A percentile compares a stretch with the other conserved stretches of the same genome.
phyloP scores from a whole-genome alignment of 805 yeast species.

The Metschnikowia baotianmanensis region DNA sequence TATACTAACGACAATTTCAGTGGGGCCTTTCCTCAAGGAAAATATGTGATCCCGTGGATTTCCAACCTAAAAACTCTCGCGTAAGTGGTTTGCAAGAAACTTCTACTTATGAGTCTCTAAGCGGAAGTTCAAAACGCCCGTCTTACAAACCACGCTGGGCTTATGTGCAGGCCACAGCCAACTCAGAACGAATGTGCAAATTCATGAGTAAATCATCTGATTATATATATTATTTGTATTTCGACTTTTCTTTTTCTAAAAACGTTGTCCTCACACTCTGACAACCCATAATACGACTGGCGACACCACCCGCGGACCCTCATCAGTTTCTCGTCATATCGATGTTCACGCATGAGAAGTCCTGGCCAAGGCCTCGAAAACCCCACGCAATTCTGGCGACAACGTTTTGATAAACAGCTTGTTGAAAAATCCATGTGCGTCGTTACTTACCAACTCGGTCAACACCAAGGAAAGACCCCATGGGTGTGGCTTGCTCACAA shows the following conservation, averaged over 20 bases:
- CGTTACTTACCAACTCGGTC: constrained; percentile 68
- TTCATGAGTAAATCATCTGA: background rate
- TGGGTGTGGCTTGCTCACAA: constrained; percentile 94
- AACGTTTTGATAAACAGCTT: constrained; percentile 68
- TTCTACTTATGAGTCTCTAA: background rate
- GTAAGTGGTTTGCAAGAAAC: no score
- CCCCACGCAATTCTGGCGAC: constrained; percentile 52
- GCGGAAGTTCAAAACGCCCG: background rate
- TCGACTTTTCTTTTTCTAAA: no score
- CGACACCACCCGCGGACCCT: no score
- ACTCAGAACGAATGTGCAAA: no score
- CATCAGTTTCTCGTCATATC: background rate
- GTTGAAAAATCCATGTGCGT: constrained; percentile 64
- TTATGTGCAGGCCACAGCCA: constrained; percentile 2
- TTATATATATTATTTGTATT: no score
- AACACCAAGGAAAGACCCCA: constrained; percentile 91
- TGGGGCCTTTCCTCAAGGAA: no score
- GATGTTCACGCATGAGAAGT: background rate
- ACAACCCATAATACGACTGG: no score
- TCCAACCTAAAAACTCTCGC: no score
- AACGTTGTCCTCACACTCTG: no score
- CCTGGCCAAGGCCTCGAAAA: constrained; percentile 42
- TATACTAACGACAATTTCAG: no score
- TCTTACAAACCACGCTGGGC: background rate
- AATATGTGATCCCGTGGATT: no score